Evolutionary conservation across 2,329 filamentous ascomycete species (phyloP), one percentile per base, ranked within the genome.

Genomic region (Nothophoma quercina): DNA sequence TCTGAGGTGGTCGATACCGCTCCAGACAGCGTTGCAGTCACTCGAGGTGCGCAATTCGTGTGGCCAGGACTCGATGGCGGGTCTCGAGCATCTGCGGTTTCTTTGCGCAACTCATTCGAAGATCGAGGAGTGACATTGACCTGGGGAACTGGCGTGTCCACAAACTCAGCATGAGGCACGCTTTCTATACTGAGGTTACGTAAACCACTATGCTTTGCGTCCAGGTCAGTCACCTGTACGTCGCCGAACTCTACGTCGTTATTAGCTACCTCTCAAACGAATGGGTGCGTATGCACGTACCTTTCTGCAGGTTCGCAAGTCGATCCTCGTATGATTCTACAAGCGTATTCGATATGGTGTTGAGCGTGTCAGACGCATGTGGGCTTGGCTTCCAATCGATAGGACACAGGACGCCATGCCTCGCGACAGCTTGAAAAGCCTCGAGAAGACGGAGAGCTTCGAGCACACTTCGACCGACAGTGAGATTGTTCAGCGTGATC

Each of bases 361-460:
- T 62, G 18, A 67, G 42, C 8, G 61, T 64, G 3, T 63, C 63
- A 3, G 43, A 32, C 5, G 60, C 46, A 22, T 59, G 51, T 13
- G 51, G 43, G n/a, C 28, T 46, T 1, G 65, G 64, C 41, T 64
- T 66, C 68, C 68, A 70, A 44, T 69, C 63, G 10, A 68, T 54
- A n/a, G 69, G 67, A 32, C 69, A 70, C 8, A 68, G 56, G 7
- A 69, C 64, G 8, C 68, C 68, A 36, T 69, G 65, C 52, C 65
- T 67, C 5, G 63, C 64, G 9, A 68, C 68, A 19, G 65, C 67
- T 46, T 70, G 64, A 35, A 70, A 69, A 9, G 67, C 69, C 53
- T 70, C 64, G 4, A 69, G 58, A 9, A 71, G 56, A 35, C 67
- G 68, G 1, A 69, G 51, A 5, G 64, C 64, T 62, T 71, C 68